phyloP scores from a whole-genome alignment of 2,329 filamentous ascomycete genomes.

The Nannizzia gypsea region DNA sequence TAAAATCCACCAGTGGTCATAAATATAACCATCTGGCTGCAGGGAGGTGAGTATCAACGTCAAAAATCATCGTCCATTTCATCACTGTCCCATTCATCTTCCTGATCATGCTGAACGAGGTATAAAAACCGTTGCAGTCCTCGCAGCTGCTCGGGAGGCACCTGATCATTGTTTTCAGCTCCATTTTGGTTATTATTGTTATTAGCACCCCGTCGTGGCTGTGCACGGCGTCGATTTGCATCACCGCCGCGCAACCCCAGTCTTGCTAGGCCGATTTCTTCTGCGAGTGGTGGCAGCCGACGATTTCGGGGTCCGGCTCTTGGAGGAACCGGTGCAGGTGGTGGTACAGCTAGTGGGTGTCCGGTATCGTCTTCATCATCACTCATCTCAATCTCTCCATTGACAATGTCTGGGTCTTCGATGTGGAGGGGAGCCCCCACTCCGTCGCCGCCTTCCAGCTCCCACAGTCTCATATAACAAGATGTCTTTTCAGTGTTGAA shows the following conservation, averaged over 20 bases:
- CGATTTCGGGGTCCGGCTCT: slow-evolving; percentile 9
- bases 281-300: slow-evolving; percentile 11
- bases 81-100: slow-evolving; percentile 50
- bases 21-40: neutral
- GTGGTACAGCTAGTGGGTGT: slow-evolving; percentile 31
- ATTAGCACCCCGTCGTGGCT: neutral
- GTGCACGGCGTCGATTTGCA: neutral
- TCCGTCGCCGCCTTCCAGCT: slow-evolving; percentile 68
- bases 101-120: slow-evolving; percentile 41
- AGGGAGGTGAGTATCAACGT: neutral
- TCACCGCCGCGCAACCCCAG: slow-evolving; percentile 8
- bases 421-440: slow-evolving; percentile 7
- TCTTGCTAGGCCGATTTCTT: slow-evolving; percentile 7
- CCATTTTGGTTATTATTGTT: slow-evolving; percentile 12
- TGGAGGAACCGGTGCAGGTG: slow-evolving; percentile 23
- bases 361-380: slow-evolving; percentile 22
- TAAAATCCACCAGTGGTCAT: neutral
- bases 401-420: slow-evolving; percentile 21
- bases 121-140: slow-evolving; percentile 43
- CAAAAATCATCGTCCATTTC: slow-evolving; percentile 37
- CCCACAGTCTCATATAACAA: slow-evolving; percentile 84
- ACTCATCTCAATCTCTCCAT: slow-evolving; percentile 20
- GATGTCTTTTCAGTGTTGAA: slow-evolving; percentile 61
- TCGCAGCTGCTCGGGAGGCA: neutral
- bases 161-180: neutral